Percentiles rank a stretch among this genome's conserved stretches.
Evolutionary conservation across 768 basidiomycete species (phyloP).

Genomic region (Boletellus emodensis): DNA sequence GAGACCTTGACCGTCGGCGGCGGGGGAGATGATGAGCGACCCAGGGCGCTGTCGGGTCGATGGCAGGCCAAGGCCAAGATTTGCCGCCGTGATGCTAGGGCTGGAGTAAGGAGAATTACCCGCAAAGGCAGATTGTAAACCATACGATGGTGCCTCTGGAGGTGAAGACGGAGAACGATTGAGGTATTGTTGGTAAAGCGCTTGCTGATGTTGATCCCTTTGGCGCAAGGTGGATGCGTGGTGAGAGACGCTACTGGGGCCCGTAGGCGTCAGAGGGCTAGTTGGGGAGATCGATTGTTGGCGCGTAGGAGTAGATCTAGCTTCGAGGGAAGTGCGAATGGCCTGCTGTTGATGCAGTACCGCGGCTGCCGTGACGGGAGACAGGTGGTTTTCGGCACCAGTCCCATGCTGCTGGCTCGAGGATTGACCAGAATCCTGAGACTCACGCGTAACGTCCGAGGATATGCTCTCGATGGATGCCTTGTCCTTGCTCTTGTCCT

Average conservation of each 20-base stretch:
- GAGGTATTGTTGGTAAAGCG: slow-evolving; percentile 85
- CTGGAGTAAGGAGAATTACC: slow-evolving; percentile 39
- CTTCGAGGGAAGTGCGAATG: slow-evolving; percentile 18
- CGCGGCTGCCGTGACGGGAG: slow-evolving; percentile 51
- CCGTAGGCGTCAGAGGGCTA: slow-evolving; percentile 29
- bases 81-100: slow-evolving; percentile 38
- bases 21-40: slow-evolving; percentile 65
- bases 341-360: slow-evolving; percentile 57
- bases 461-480: slow-evolving; percentile 49
- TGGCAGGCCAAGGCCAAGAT: slow-evolving; percentile 46
- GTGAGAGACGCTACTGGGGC: slow-evolving; percentile 47
- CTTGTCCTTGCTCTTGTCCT: slow-evolving; percentile 69
- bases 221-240: slow-evolving; percentile 71
- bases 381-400: slow-evolving; percentile 32
- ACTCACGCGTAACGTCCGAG: slow-evolving; percentile 45
- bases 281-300: slow-evolving; percentile 20
- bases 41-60: slow-evolving; percentile 65
- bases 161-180: slow-evolving; percentile 78
- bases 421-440: slow-evolving; percentile 63
- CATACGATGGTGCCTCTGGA: slow-evolving; percentile 72
- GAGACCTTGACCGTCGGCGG: slow-evolving; percentile 57
- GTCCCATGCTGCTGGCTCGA: slow-evolving; percentile 37
- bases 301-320: slow-evolving; percentile 16
- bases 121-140: slow-evolving; percentile 68
- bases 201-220: slow-evolving; percentile 85